Base-by-base conservation (phyloP, 2,329 filamentous ascomycete genomes). In the Zymoseptoria passerinii region DNA sequence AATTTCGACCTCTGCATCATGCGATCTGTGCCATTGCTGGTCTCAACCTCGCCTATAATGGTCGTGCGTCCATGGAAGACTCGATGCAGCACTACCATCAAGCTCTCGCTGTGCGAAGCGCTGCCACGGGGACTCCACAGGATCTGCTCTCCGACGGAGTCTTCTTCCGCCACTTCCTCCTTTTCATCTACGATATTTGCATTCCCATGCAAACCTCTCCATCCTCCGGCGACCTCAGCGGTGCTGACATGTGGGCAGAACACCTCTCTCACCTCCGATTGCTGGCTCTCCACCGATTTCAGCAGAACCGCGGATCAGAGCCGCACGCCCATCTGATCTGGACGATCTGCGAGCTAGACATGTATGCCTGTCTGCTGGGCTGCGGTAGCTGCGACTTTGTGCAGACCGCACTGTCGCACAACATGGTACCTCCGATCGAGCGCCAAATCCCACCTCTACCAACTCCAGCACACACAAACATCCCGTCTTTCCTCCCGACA, bases 1-100 rank as follows among this genome's bases (percentile, higher is more conserved):
- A 66, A 20, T 83, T 82, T 64, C 76, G 75, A 65, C 80, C 80
- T 29, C 75, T 83, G 56, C 78, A 79, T 53, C 78, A 83, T 66
- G 80, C 81, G 7, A 82, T 84, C 62, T 81, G 82, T 73, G 81
- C 81, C 4, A 70, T 84, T n/a, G 80, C 79, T 23, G 79, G 79
- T 18, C 74, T 83, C 50, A 80, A 79, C 64, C 72, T 81, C 50
- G 75, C 76, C 20, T 75, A 77, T 55, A 76, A 73, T 62, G 75
- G 77, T 29, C 75, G 72, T 28, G 72, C 74, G 28, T 66, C 67
- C 7, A 74, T 76, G 55, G 72, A 81, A 58, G 76, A 80, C 63
- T 77, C 78, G 9, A 70, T 81, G 52, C 77, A 81, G 60, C 79
- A 83, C 64, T 83, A 83, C 63, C 77, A 81, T 53, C 74, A 79